Conservation (phyloP, 78 protist genomes). For the Dictyostelium citrinum region DNA sequence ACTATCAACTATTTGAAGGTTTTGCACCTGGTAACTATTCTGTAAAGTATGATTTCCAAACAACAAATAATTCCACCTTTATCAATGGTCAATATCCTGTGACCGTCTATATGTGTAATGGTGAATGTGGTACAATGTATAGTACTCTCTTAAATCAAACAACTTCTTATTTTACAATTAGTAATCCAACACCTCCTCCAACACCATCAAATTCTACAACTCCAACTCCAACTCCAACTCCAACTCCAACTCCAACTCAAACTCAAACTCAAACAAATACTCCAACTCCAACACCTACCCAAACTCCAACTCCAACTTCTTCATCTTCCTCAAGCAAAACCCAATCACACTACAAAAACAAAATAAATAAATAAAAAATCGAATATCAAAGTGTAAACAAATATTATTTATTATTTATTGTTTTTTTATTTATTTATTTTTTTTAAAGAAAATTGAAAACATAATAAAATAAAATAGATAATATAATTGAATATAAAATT, state of each 20-base stretch:
- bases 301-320: neutral
- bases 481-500: neutral
- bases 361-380: neutral
- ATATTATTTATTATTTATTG: too few species aligned
- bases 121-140: conserved; percentile 58
- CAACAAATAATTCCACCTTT: conserved; percentile 25
- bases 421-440: too few species aligned
- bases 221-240: neutral
- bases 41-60: neutral
- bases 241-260: neutral
- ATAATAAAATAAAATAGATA: too few species aligned
- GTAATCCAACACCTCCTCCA: conserved; percentile 1
- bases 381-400: too few species aligned
- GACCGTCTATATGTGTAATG: conserved; percentile 30
- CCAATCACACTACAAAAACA: neutral
- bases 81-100: conserved; percentile 43
- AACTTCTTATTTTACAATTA: neutral
- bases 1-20: conserved; percentile 8
- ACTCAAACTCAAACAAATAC: neutral
- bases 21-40: conserved; percentile 27
- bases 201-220: neutral
- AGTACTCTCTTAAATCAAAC: conserved; percentile 23
- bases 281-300: neutral
- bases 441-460: too few species aligned
- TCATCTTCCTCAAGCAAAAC: neutral